Evolutionary conservation across 352 stramenopile species (phyloP), one percentile per base, ranked within the genome.

Genomic region (Blastocystis hominis): DNA sequence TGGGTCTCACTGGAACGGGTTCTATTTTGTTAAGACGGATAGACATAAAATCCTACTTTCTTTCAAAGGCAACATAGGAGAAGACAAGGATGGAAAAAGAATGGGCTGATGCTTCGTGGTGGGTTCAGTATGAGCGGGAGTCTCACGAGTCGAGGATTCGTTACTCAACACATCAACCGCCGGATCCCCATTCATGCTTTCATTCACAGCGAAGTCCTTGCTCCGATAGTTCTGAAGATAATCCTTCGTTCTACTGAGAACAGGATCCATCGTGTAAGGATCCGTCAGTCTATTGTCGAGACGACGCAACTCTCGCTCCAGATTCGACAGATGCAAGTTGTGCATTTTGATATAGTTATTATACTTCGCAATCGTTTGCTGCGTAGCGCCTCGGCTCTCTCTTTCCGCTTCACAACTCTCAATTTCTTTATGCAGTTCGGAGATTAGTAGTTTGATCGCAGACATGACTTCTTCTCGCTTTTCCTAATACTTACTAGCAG

Each of bases 371-470:
- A 87, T 30, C 30, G 42, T 20, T 4, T 44, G 7, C 15, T 87
- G 61, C 17, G 63, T 87, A n/a, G 50, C 40, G 38, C 77, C 77
- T 7, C 54, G 50, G 15, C 70, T 75, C 7, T 64, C 36, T 53
- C 38, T 34, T 34, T 78, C 62, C 61, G 55, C 50, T 47, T 87
- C 62, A 42, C 66, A 87, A 30, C 77, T 50, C 20, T 87, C 62
- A 64, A 78, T 87, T 40, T 87, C 20, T 15, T 78, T 87, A 42
- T 87, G 66, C 30, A 87, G 36, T 50, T 87, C 56, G 42, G 30
- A 40, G 10, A 87, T 24, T 77, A 66, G 46, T 42, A 30, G 40
- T 9, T 66, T 75, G 9, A 87, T 64, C 24, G 24, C 20, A 3
- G 44, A 30, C 10, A 69, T 34, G 1, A 66, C 54, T 47, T 76